phyloP scores from a whole-genome alignment of 352 stramenopile species.

The Phytophthora capsici region DNA sequence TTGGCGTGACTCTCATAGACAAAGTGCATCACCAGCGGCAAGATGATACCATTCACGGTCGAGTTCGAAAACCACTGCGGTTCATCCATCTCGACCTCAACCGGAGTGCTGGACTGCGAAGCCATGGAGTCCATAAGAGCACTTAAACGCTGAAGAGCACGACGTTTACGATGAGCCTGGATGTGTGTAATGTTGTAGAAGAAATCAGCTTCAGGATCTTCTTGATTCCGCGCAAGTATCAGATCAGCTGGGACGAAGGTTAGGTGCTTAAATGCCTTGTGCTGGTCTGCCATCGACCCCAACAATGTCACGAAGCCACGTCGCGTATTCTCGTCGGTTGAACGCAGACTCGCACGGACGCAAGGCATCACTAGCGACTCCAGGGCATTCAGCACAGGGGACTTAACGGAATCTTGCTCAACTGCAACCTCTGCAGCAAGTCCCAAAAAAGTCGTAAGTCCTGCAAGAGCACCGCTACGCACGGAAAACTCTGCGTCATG shows the following conservation, averaged over 20 bases:
- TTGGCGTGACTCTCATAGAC: slow-evolving; percentile 96
- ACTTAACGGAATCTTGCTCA: slow-evolving; percentile 37
- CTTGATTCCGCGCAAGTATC: slow-evolving; percentile 67
- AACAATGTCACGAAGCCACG: slow-evolving; percentile 89
- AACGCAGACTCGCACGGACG: slow-evolving; percentile 84
- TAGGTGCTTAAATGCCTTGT: slow-evolving; percentile 44
- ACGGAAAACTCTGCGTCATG: slow-evolving; percentile 88
- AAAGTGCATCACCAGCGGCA: slow-evolving; percentile 96
- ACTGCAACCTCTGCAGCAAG: slow-evolving; percentile 47
- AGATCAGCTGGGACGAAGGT: slow-evolving; percentile 78
- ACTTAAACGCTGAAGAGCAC: slow-evolving; percentile 91
- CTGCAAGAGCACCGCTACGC: slow-evolving; percentile 69
- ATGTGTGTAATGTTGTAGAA: slow-evolving; percentile 99
- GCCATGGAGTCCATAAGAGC: slow-evolving; percentile 87
- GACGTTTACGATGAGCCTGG: slow-evolving; percentile 95
- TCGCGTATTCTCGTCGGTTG: slow-evolving; percentile 73
- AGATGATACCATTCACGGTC: slow-evolving; percentile 93
- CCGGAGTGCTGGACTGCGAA: slow-evolving; percentile 32
- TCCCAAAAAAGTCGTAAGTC: slow-evolving; percentile 60
- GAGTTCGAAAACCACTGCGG: slow-evolving; percentile 78
- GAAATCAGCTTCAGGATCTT: slow-evolving; percentile 97
- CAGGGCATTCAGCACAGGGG: slow-evolving; percentile 73
- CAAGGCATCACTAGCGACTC: slow-evolving; percentile 91
- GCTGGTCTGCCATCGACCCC: slow-evolving; percentile 63
- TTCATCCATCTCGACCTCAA: slow-evolving; percentile 17